Percentiles rank a stretch among this genome's conserved stretches.
These are phyloP conservation scores for Mortierella sp. DNA, from an alignment of 371 early-diverging fungal species.

Conservation along the genomic window DNA sequence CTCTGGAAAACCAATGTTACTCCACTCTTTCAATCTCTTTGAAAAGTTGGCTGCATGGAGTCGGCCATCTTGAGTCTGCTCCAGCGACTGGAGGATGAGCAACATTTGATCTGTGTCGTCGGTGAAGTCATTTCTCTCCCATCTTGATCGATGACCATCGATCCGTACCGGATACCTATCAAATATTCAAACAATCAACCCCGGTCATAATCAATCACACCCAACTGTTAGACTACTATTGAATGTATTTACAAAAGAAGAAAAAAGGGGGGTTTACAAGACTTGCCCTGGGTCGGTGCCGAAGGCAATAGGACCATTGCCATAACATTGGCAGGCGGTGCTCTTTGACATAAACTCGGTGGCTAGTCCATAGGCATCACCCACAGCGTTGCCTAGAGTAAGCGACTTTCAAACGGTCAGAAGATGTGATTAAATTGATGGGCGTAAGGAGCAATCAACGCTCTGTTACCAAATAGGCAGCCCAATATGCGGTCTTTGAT, in stretches of 20 bases:
- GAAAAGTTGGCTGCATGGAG: slow-evolving; percentile 68
- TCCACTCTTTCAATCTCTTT: slow-evolving; percentile 62
- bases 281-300: slow-evolving; percentile 62
- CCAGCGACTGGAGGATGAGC: slow-evolving; percentile 66
- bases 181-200: background rate
- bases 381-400: slow-evolving; percentile 72
- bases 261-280: background rate
- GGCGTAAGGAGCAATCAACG: background rate
- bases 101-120: slow-evolving; percentile 79
- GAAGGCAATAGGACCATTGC: slow-evolving; percentile 71
- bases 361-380: slow-evolving; percentile 78
- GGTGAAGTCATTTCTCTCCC: slow-evolving; percentile 69
- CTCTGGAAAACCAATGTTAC: slow-evolving; percentile 64
- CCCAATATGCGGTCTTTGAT: slow-evolving; percentile 50
- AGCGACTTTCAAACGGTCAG: background rate
- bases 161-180: slow-evolving; percentile 48
- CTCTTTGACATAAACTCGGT: slow-evolving; percentile 73
- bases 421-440: background rate
- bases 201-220: background rate
- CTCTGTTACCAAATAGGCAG: slow-evolving; percentile 35
- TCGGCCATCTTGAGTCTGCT: slow-evolving; percentile 62
- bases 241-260: background rate
- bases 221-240: background rate
- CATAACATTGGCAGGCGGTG: slow-evolving; percentile 62
- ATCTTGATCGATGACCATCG: slow-evolving; percentile 59